Base-by-base conservation (phyloP, 2,329 filamentous ascomycete species). In the Phoma sp. region DNA sequence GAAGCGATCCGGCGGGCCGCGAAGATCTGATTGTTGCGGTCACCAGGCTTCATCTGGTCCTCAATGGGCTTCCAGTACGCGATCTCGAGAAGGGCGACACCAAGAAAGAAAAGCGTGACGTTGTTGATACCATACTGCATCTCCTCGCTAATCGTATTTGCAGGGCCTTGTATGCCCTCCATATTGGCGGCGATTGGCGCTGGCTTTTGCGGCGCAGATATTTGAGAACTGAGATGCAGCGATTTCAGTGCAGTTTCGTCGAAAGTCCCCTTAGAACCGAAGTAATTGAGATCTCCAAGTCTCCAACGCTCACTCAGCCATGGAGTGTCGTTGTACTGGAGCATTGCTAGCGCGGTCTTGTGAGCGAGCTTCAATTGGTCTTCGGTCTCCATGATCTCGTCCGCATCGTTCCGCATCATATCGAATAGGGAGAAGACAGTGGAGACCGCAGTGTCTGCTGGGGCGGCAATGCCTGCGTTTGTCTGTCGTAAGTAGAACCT, bases 31-130 rank as follows among this genome's bases (percentile, higher is more conserved):
- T 60, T 52, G 31, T 64, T 57, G 10, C 51, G 49, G 37, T 69
- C 68, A 24, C 55, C 32, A 0, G 53, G 27, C 5, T 44, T 54
- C 39, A 60, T 63, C 15, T 69, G 49, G 39, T 50, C 46, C 32
- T 64, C 62, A 2, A 70, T 52, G 0, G 64, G 55, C 36, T 61
- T 60, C 63, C 67, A 69, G 24, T 68, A 58, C 1, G 61, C 62
- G 1, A 71, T 62, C 35, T 71, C 67, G 3, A 69, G 63, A 3
- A 71, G 44, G 1, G 67, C 68, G 3, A 69, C 57, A 1, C 68
- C 68, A 2, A 70, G 61, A 33, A 57, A 66, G 43, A 68, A 68
- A 9, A 71, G 53, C 0, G 67, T 57, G 1, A 51, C 52, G 17
- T 70, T 71, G 37, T 64, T 64, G 55, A 71, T 69, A 17, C 67